Evolutionary conservation across 176 grass and related monocot species (phyloP).

Genomic region (Oryza australiensis): DNA sequence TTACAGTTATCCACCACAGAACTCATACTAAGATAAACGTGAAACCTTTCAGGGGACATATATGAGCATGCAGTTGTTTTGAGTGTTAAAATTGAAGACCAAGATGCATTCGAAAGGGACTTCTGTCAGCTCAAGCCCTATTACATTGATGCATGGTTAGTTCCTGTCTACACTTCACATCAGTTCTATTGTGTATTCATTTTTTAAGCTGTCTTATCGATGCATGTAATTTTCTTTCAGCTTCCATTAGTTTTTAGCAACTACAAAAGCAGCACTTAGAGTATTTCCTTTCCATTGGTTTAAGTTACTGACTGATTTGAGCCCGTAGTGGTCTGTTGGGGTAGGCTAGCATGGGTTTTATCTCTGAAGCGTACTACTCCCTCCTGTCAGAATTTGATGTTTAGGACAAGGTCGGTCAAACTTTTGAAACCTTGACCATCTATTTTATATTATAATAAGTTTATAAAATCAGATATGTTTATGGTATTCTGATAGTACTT

Average conservation of each 20-base stretch:
- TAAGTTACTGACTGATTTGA: neutral
- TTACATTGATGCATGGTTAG: constrained; percentile 85
- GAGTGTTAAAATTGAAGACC: constrained; percentile 95
- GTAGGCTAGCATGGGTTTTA: neutral
- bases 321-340: neutral
- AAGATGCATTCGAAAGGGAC: constrained; percentile 94
- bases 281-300: neutral
- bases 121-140: constrained; percentile 97
- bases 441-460: too few relatives aligned
- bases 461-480: too few relatives aligned
- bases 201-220: neutral
- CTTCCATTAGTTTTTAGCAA: neutral
- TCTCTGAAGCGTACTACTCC: too few relatives aligned
- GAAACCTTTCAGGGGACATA: constrained; percentile 78
- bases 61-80: constrained; percentile 86
- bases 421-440: too few relatives aligned
- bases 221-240: neutral
- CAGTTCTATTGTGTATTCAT: constrained; percentile 4
- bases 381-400: too few relatives aligned
- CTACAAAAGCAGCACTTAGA: neutral
- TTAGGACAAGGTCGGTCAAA: too few relatives aligned
- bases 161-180: neutral
- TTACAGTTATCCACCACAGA: constrained; percentile 9
- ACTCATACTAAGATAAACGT: neutral
- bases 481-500: too few relatives aligned